Conservation (phyloP, 352 stramenopile species). For the Phytophthora quininea region DNA sequence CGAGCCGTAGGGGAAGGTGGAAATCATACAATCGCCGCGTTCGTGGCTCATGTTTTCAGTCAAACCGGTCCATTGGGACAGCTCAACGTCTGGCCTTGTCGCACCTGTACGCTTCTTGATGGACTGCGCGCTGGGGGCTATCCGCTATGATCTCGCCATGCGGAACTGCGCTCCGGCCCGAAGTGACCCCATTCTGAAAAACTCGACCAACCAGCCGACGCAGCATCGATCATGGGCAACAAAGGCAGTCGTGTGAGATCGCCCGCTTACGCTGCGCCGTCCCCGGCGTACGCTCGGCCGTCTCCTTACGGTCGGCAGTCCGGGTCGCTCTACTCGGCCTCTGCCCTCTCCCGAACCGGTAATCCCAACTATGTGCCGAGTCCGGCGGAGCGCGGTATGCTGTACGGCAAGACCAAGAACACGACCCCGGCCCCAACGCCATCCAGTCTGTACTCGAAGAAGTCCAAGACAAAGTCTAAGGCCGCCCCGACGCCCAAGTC, state of each 20-base stretch:
- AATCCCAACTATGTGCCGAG: slow-evolving; percentile 27
- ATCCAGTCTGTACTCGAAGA: slow-evolving; percentile 31
- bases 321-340: slow-evolving; percentile 29
- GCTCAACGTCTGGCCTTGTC: slow-evolving; percentile 24
- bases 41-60: slow-evolving; percentile 20
- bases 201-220: slow-evolving; percentile 10
- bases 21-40: slow-evolving; percentile 23
- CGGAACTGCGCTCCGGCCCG: slow-evolving; percentile 1
- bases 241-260: slow-evolving; percentile 30
- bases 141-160: slow-evolving; percentile 6
- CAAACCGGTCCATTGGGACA: slow-evolving; percentile 11
- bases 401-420: slow-evolving; percentile 36
- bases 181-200: slow-evolving; percentile 22
- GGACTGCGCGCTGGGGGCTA: slow-evolving; percentile 3
- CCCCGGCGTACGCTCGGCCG: slow-evolving; percentile 22
- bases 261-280: slow-evolving; percentile 22
- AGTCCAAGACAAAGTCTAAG: slow-evolving; percentile 3
- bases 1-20: slow-evolving; percentile 29
- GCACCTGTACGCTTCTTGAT: slow-evolving; percentile 14
- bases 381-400: slow-evolving; percentile 30
- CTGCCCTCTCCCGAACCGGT: slow-evolving; percentile 11
- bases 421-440: slow-evolving; percentile 19
- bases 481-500: slow-evolving; percentile 19
- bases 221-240: slow-evolving; percentile 27
- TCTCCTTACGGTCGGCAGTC: slow-evolving; percentile 19